Percentiles rank a stretch among this genome's conserved stretches.
phyloP scores from a whole-genome alignment of 371 early-diverging fungal species.

The Mucor racemosus region DNA sequence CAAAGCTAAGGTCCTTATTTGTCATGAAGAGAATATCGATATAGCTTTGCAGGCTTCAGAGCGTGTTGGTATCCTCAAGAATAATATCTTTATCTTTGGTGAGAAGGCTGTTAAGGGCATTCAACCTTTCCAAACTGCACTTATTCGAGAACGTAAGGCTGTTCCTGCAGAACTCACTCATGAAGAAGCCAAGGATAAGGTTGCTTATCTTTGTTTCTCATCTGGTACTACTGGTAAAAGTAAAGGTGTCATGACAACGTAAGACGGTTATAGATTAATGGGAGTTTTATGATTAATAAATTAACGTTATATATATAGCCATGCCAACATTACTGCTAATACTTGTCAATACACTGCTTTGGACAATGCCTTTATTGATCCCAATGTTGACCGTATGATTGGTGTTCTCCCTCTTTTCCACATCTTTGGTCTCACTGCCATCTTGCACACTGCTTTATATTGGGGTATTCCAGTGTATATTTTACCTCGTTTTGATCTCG shows the following conservation, averaged over 20 bases:
- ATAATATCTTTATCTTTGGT: conserved; percentile 66
- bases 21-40: conserved; percentile 50
- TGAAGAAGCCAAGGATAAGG: conserved; percentile 41
- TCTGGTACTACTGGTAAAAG: conserved; percentile 47
- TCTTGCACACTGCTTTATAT: conserved; percentile 36
- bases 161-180: conserved; percentile 25
- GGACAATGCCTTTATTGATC: conserved; percentile 30
- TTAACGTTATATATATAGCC: conserved; percentile 32
- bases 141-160: conserved; percentile 19
- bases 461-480: conserved; percentile 53
- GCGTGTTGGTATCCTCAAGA: conserved; percentile 54
- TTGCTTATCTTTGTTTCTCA: conserved; percentile 77
- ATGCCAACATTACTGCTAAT: conserved; percentile 77
- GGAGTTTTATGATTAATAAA: too few species aligned
- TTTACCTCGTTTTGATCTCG: conserved; percentile 71
- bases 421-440: conserved; percentile 46
- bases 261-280: conserved; percentile 11
- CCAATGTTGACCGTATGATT: conserved; percentile 32
- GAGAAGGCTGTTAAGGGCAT: conserved; percentile 45
- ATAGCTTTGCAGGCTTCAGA: conserved; percentile 62
- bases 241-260: conserved; percentile 85
- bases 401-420: conserved; percentile 85
- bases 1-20: conserved; percentile 64
- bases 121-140: conserved; percentile 39
- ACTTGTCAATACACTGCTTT: conserved; percentile 53